These are phyloP conservation scores for Entelexis sorbosivorans DNA, from an alignment of 1,139 yeast genomes.

Conservation along the genomic window DNA sequence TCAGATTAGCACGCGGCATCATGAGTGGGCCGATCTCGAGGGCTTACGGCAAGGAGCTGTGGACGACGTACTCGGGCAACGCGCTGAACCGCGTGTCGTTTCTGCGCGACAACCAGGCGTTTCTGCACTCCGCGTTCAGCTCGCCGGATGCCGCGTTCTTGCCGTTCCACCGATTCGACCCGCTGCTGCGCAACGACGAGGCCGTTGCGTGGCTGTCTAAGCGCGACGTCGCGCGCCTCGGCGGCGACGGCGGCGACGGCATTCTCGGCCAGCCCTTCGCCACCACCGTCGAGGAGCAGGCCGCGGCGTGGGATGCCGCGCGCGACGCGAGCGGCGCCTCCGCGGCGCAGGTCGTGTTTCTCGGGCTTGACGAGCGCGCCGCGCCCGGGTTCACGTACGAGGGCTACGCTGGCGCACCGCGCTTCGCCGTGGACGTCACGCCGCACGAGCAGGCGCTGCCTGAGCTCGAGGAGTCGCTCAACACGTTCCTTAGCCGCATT, in stretches of 20 bases:
- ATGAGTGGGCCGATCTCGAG: slow-evolving; percentile 16
- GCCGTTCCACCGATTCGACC: slow-evolving; percentile 36
- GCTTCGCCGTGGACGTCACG: slow-evolving; percentile 64
- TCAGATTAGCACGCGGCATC: not conserved
- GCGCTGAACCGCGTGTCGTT: slow-evolving; percentile 71
- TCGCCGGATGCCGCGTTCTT: slow-evolving; percentile 49
- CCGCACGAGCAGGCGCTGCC: slow-evolving; percentile 28
- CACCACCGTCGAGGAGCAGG: slow-evolving; percentile 25
- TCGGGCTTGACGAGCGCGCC: slow-evolving; percentile 56
- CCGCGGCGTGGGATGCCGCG: slow-evolving; percentile 28
- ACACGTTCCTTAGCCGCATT: not conserved
- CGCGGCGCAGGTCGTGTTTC: slow-evolving; percentile 41
- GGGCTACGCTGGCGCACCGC: slow-evolving; percentile 58
- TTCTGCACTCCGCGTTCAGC: slow-evolving; percentile 43
- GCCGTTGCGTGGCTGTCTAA: slow-evolving; percentile 15
- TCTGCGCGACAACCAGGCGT: slow-evolving; percentile 54
- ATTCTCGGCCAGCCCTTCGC: slow-evolving; percentile 31
- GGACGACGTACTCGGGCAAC: slow-evolving; percentile 40
- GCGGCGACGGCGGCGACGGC: slow-evolving; percentile 18
- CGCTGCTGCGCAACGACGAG: slow-evolving; percentile 24
- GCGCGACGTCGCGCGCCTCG: not conserved
- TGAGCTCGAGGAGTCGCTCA: slow-evolving; percentile 31
- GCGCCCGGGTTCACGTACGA: slow-evolving; percentile 23
- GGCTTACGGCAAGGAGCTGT: slow-evolving; percentile 24
- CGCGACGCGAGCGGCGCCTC: slow-evolving; percentile 34